A percentile compares a stretch with the other conserved stretches of the same genome.
These are phyloP conservation scores for Phialocephala subalpina DNA, from an alignment of 2,329 filamentous ascomycete genomes.

Conservation along the genomic window DNA sequence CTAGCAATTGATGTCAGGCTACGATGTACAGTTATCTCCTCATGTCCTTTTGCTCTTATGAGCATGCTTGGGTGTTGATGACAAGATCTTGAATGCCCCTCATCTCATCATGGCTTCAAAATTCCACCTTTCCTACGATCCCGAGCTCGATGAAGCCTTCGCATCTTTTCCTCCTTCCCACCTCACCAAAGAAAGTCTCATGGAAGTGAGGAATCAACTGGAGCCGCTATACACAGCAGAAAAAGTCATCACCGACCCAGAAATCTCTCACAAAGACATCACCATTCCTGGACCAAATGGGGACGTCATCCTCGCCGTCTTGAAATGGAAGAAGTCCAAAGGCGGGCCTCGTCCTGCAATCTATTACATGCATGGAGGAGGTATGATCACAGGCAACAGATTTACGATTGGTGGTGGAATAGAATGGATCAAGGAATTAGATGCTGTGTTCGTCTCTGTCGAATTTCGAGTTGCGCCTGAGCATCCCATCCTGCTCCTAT, in stretches of 20 bases:
- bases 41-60: not conserved
- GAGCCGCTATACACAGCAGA: not conserved
- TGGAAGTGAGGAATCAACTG: not conserved
- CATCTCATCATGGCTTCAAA: not conserved
- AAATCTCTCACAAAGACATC: conserved; percentile 12
- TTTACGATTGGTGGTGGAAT: not conserved
- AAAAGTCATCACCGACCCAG: not conserved
- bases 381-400: not conserved
- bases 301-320: not conserved
- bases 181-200: not conserved
- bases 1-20: not conserved
- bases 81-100: not conserved
- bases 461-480: too few relatives aligned
- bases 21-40: not conserved
- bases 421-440: not conserved
- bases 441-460: too few relatives aligned
- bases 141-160: not conserved
- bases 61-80: not conserved
- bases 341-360: not conserved
- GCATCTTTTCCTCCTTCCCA: not conserved
- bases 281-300: not conserved
- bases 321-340: not conserved
- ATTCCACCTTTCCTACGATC: not conserved
- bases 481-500: too few relatives aligned
- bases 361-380: conserved; percentile 6